Evolutionary conservation across 805 yeast species (phyloP).

Genomic region (Debaryomyces hansenii): DNA sequence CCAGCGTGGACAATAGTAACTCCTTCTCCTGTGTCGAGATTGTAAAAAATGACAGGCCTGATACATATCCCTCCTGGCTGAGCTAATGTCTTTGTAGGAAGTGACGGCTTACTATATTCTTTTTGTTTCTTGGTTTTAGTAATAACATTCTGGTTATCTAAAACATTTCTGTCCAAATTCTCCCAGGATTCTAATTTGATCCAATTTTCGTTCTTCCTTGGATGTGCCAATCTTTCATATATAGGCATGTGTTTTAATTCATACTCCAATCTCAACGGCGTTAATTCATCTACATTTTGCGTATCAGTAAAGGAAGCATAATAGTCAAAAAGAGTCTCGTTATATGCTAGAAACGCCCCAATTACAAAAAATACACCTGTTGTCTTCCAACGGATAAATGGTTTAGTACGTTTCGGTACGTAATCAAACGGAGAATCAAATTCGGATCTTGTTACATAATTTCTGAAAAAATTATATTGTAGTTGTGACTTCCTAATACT

Average conservation of each 20-base stretch:
- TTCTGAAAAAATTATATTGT: slow-evolving; percentile 2
- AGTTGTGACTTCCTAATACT: not conserved
- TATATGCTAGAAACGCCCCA: slow-evolving; percentile 26
- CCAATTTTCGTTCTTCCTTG: slow-evolving; percentile 48
- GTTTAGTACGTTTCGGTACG: slow-evolving; percentile 19
- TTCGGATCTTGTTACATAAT: slow-evolving; percentile 26
- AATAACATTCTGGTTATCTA: slow-evolving; percentile 21
- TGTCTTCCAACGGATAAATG: slow-evolving; percentile 32
- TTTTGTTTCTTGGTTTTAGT: slow-evolving; percentile 11
- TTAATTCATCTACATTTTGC: slow-evolving; percentile 18
- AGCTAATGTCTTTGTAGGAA: slow-evolving; percentile 48
- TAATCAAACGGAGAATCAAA: slow-evolving; percentile 34
- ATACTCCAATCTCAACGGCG: slow-evolving; percentile 43
- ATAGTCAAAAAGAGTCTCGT: slow-evolving; percentile 24
- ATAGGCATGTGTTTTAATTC: slow-evolving; percentile 51
- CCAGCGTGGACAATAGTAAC: slow-evolving; percentile 77
- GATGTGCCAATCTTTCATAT: slow-evolving; percentile 47
- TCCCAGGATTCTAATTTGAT: slow-evolving; percentile 45
- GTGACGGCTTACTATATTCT: slow-evolving; percentile 17
- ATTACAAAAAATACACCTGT: slow-evolving; percentile 16
- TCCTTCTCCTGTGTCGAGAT: slow-evolving; percentile 54
- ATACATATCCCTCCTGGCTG: slow-evolving; percentile 80
- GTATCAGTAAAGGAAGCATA: slow-evolving; percentile 23
- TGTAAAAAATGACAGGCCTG: slow-evolving; percentile 67
- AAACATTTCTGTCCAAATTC: slow-evolving; percentile 38